Evolutionary conservation across 495 filamentous ascomycete species (phyloP).

Genomic region (Trichoderma virens): DNA sequence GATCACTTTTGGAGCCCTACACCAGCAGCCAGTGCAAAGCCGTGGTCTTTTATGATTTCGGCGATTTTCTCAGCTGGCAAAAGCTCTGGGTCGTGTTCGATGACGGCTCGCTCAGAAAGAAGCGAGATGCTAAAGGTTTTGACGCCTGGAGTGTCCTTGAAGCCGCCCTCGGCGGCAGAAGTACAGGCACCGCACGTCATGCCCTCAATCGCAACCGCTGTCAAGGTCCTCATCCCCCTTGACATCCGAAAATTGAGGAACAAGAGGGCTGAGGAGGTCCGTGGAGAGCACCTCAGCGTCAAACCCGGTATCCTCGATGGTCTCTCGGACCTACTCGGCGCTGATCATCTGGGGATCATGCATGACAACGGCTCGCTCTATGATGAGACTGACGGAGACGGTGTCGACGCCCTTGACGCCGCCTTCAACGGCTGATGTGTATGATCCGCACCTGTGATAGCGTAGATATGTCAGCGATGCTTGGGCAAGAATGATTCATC

Average conservation of each 20-base stretch:
- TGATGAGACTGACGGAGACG: conserved; percentile 85
- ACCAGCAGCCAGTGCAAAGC: conserved; percentile 54
- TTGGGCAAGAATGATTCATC: conserved; percentile 5
- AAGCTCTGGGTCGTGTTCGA: conserved; percentile 68
- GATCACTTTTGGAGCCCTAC: conserved; percentile 35
- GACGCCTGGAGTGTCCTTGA: conserved; percentile 67
- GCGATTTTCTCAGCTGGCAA: conserved; percentile 64
- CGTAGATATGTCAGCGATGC: conserved; percentile 13
- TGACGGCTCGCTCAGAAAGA: conserved; percentile 82
- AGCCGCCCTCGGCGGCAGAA: conserved; percentile 77
- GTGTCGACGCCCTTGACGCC: conserved; percentile 78
- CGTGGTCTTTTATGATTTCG: conserved; percentile 80
- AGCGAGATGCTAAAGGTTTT: conserved; percentile 88
- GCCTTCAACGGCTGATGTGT: conserved; percentile 76
- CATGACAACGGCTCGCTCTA: conserved; percentile 83
- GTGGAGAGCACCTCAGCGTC: conserved; percentile 83
- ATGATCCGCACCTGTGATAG: conserved; percentile 59
- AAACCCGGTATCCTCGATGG: conserved; percentile 91
- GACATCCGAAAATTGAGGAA: conserved; percentile 16
- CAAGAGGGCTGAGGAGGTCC: conserved; percentile 49
- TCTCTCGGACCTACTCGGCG: conserved; percentile 66
- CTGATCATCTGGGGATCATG: conserved; percentile 74
- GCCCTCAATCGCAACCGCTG: conserved; percentile 64
- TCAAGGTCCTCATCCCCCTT: conserved; percentile 25
- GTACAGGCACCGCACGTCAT: conserved; percentile 99